Percentiles rank a stretch among this genome's conserved stretches.
Evolutionary conservation across 1,284 basidiomycete genomes (phyloP).

Genomic region (Entoloma clypeatum): DNA sequence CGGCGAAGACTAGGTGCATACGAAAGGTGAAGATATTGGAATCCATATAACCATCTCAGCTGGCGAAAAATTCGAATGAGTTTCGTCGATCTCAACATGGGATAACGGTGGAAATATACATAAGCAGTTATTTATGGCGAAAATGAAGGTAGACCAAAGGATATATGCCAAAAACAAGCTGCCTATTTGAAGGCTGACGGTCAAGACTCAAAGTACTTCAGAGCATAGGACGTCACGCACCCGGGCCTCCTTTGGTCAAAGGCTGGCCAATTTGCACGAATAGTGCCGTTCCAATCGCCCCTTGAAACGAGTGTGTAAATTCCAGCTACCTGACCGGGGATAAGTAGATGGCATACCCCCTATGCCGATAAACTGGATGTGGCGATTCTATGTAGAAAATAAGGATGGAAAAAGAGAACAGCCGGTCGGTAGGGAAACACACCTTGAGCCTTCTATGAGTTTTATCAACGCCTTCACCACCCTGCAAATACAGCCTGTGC

Average conservation of each 20-base stretch:
- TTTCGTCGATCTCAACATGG: not conserved
- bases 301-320: conserved; percentile 19
- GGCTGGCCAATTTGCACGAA: conserved; percentile 45
- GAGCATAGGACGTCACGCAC: conserved; percentile 23
- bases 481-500: conserved; percentile 14
- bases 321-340: not conserved
- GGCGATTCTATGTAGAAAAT: conserved; percentile 33
- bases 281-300: conserved; percentile 44
- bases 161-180: conserved; percentile 45
- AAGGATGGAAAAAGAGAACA: not conserved
- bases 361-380: conserved; percentile 48
- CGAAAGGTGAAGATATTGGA: conserved; percentile 46
- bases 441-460: conserved; percentile 33
- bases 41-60: conserved; percentile 53
- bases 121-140: conserved; percentile 45
- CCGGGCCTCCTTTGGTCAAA: conserved; percentile 44
- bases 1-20: conserved; percentile 19
- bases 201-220: not conserved
- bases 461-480: conserved; percentile 20
- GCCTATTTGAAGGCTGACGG: conserved; percentile 21
- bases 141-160: conserved; percentile 43
- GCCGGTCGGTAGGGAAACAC: not conserved
- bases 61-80: conserved; percentile 19
- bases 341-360: conserved; percentile 29
- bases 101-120: conserved; percentile 25